Percentiles rank a stretch among this genome's conserved stretches.
phyloP scores from a whole-genome alignment of 1,139 yeast species.

The Zygosaccharomyces pseudobailii region DNA sequence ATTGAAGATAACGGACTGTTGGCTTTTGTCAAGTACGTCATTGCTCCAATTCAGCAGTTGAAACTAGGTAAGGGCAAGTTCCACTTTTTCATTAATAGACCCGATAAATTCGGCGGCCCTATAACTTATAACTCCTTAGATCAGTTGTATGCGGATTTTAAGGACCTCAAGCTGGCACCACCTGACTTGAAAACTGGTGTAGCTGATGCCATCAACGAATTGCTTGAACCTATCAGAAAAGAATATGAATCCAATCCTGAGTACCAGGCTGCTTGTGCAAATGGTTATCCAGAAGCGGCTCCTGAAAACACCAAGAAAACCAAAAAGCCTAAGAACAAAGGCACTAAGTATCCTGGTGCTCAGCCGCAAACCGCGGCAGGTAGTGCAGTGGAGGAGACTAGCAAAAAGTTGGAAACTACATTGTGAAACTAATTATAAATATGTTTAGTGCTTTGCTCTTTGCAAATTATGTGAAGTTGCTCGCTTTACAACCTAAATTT shows the following conservation, averaged over 20 bases:
- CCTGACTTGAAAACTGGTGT: slow-evolving; percentile 94
- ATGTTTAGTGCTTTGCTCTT: not conserved
- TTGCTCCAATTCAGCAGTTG: slow-evolving; percentile 81
- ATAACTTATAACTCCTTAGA: slow-evolving; percentile 65
- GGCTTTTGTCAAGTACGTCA: slow-evolving; percentile 76
- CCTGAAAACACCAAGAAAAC: slow-evolving; percentile 60
- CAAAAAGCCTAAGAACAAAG: slow-evolving; percentile 78
- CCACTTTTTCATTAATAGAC: slow-evolving; percentile 74
- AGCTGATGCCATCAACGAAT: slow-evolving; percentile 70
- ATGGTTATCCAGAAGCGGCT: slow-evolving; percentile 81
- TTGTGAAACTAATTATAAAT: slow-evolving; percentile 18
- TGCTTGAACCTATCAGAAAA: slow-evolving; percentile 80
- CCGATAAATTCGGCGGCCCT: slow-evolving; percentile 96
- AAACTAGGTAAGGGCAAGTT: slow-evolving; percentile 52
- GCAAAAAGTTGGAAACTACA: slow-evolving; percentile 33
- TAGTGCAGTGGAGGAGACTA: slow-evolving; percentile 27
- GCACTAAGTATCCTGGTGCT: slow-evolving; percentile 73
- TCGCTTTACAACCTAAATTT: not conserved
- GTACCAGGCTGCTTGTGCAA: slow-evolving; percentile 65
- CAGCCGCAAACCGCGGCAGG: slow-evolving; percentile 13
- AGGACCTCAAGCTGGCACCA: slow-evolving; percentile 71
- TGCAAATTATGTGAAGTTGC: not conserved
- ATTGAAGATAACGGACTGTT: slow-evolving; percentile 87
- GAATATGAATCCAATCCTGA: slow-evolving; percentile 59
- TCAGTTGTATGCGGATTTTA: slow-evolving; percentile 68